Evolutionary conservation across 2,329 filamentous ascomycete genomes (phyloP), one percentile per base, ranked within the genome.

Genomic region (Simplicillium sp.): DNA sequence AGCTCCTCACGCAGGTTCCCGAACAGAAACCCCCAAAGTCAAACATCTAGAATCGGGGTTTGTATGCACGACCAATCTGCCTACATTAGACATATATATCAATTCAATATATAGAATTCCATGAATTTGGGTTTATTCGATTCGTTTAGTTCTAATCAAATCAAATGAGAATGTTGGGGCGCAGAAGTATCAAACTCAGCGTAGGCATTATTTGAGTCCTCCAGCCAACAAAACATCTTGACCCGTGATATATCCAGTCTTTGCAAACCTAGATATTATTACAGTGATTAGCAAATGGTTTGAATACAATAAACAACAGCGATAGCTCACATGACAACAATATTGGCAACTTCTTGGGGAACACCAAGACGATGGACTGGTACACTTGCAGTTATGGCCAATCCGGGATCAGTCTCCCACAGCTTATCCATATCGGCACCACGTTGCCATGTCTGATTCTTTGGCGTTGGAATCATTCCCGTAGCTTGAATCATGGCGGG

Each of bases 401-500:
- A 51, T 1, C 60, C 60, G 0, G 58, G 55, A 8, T 63, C 60
- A 1, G 51, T 44, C 1, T 46, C 46, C 15, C 47, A 52, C 7
- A 63, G 35, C 2, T 45, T 47, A 2, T 62, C 58, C 11, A 61
- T 41, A 36, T 60, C 47, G 0, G 53, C 46, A 4, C 50, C 51
- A 36, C 48, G 58, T 15, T 43, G 44, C 58, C 57, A 62, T 1
- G 51, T 55, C 2, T 59, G 32, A 13, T 39, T 41, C 8, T 37
- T 41, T 68, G 33, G 71, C 71, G 44, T 75, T 67, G 2, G 75
- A 34, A 82, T 76, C 75, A 82, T 75, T 1, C 74, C 74, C 3
- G 74, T 79, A 16, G 74, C 71, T 4, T 76, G 77, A 47, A 83
- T 82, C 76, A 83, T 82, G 3, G 78, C 79, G 1, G 79, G 79